phyloP scores from a whole-genome alignment of 2,329 filamentous ascomycete genomes.

The Claviceps sp. region DNA sequence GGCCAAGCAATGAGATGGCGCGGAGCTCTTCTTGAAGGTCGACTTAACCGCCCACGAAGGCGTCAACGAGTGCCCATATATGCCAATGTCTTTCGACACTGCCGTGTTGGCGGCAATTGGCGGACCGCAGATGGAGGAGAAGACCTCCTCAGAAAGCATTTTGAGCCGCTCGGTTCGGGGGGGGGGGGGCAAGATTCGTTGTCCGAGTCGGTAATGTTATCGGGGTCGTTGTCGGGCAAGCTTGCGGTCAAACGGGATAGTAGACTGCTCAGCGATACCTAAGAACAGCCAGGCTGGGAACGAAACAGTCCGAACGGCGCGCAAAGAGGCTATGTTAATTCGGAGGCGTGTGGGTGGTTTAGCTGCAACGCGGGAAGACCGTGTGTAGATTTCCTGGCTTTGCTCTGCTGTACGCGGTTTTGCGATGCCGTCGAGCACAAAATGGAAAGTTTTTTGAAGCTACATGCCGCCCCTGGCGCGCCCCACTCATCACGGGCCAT shows the following conservation, averaged over 20 bases:
- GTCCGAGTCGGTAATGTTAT: too few relatives aligned
- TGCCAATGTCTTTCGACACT: constrained; percentile 65
- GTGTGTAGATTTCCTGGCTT: background rate
- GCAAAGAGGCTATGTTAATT: background rate
- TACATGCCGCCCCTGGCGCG: background rate
- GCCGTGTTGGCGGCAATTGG: constrained; percentile 48
- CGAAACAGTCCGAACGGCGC: background rate
- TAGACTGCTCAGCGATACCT: background rate
- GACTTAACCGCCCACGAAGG: constrained; percentile 62
- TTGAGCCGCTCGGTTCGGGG: background rate
- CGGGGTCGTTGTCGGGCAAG: background rate
- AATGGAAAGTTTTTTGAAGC: background rate
- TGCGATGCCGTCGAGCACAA: background rate
- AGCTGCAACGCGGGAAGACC: background rate
- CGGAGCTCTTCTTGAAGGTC: constrained; percentile 84
- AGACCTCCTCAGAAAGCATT: constrained; percentile 49
- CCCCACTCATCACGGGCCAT: background rate
- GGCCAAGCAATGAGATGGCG: constrained; percentile 65
- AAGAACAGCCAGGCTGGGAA: background rate
- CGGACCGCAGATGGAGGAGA: constrained; percentile 43
- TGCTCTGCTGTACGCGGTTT: background rate
- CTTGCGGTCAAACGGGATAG: background rate
- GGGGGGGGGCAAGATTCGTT: background rate
- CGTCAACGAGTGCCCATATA: constrained; percentile 73
- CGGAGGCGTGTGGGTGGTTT: background rate